These are phyloP conservation scores for Moniliophthora roreri DNA, from an alignment of 1,284 basidiomycete genomes.

Conservation along the genomic window DNA sequence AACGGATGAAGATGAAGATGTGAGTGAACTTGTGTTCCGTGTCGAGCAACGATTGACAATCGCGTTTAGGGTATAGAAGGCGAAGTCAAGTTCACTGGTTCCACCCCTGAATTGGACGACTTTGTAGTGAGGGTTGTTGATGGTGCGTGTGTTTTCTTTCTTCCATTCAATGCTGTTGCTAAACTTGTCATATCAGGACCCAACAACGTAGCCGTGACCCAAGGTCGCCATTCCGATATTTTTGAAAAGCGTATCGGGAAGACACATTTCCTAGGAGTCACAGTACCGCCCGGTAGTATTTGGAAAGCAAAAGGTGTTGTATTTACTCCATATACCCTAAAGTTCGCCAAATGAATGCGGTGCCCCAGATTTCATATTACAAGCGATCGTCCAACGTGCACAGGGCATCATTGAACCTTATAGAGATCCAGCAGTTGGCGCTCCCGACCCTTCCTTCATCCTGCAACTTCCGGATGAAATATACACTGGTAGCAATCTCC, in stretches of 20 bases:
- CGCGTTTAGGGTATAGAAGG: slow-evolving; percentile 66
- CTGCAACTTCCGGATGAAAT: slow-evolving; percentile 77
- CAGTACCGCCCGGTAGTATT: slow-evolving; percentile 61
- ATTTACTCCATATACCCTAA: neutral
- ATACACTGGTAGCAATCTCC: slow-evolving; percentile 75
- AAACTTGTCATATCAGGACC: slow-evolving; percentile 39
- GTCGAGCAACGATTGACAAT: slow-evolving; percentile 7
- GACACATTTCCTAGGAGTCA: slow-evolving; percentile 71
- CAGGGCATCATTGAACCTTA: slow-evolving; percentile 57
- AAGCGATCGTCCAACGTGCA: slow-evolving; percentile 61
- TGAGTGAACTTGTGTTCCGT: slow-evolving; percentile 32
- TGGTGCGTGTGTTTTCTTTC: slow-evolving; percentile 40
- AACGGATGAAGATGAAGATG: slow-evolving; percentile 71
- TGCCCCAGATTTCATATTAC: slow-evolving; percentile 61
- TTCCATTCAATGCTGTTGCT: no score
- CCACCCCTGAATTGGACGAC: slow-evolving; percentile 75
- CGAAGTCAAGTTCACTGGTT: slow-evolving; percentile 67
- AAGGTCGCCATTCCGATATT: slow-evolving; percentile 53
- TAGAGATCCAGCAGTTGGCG: slow-evolving; percentile 43
- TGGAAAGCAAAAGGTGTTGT: slow-evolving; percentile 82
- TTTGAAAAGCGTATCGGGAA: slow-evolving; percentile 70
- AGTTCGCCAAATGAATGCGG: neutral
- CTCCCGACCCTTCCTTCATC: slow-evolving; percentile 79
- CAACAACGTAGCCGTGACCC: slow-evolving; percentile 52
- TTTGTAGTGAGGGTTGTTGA: slow-evolving; percentile 84